Conservation (phyloP, 2,329 filamentous ascomycete species). For the Trichophyton rubrum region DNA sequence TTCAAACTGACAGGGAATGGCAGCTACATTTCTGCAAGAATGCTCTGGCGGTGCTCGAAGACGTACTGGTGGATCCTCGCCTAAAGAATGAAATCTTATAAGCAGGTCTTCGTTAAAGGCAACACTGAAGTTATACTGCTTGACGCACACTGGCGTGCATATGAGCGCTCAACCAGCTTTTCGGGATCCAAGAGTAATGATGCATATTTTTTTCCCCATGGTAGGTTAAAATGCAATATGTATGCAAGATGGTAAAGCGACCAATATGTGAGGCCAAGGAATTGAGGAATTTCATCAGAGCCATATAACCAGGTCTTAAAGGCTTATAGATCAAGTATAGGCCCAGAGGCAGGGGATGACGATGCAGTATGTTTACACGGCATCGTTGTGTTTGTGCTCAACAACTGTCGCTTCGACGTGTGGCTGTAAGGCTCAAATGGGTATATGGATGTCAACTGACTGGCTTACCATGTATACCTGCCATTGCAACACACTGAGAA, state of each 20-base stretch:
- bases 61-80: not conserved
- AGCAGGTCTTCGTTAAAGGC: not conserved
- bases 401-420: not conserved
- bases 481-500: not conserved
- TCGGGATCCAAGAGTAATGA: not conserved
- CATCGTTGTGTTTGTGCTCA: not conserved
- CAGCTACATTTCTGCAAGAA: not conserved
- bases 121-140: not conserved
- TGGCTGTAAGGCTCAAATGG: not conserved
- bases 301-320: not conserved
- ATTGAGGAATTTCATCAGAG: not conserved
- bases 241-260: not conserved
- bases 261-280: not conserved
- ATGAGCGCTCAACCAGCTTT: not conserved
- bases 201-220: not conserved
- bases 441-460: slow-evolving; percentile 2
- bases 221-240: not conserved
- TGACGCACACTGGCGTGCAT: not conserved
- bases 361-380: not conserved
- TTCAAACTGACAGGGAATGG: not conserved
- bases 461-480: slow-evolving; percentile 1
- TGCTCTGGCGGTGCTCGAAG: not conserved
- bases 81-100: not conserved
- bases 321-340: not conserved
- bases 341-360: not conserved